Conservation (phyloP, 768 basidiomycete genomes). For the Termitomyces sp. region DNA sequence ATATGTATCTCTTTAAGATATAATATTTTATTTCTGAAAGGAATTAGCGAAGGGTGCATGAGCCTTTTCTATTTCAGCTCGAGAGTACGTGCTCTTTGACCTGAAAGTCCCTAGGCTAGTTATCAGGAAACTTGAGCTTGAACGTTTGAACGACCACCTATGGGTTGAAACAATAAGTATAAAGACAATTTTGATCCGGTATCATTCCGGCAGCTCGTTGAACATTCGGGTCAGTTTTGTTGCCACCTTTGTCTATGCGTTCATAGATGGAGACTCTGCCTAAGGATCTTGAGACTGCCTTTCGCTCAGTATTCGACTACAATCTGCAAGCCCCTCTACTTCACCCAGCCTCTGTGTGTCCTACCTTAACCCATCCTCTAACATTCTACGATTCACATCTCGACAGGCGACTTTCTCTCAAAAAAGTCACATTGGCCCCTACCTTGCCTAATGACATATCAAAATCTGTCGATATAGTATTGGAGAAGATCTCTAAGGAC, state of each 20-base stretch:
- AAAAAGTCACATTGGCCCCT: neutral
- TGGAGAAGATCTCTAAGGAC: neutral
- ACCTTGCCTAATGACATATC: neutral
- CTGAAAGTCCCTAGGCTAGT: too few species aligned
- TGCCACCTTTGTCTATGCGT: too few species aligned
- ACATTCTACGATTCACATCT: conserved; percentile 8
- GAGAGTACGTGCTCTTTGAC: too few species aligned
- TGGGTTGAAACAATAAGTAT: too few species aligned
- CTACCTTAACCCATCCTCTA: neutral
- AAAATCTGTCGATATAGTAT: neutral
- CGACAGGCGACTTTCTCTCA: conserved; percentile 1
- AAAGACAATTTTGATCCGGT: neutral
- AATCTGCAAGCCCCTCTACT: neutral
- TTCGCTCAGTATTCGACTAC: neutral
- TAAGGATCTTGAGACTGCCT: neutral
- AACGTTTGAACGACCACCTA: too few species aligned
- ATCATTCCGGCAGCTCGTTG: neutral
- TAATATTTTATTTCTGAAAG: neutral
- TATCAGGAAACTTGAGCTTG: too few species aligned
- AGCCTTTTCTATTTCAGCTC: neutral
- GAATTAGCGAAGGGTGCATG: neutral
- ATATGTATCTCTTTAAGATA: neutral
- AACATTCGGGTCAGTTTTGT: neutral
- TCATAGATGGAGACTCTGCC: neutral
- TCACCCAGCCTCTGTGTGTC: neutral